Evolutionary conservation across 2,329 filamentous ascomycete genomes (phyloP).

Genomic region (Cladosporium sphaerospermum): DNA sequence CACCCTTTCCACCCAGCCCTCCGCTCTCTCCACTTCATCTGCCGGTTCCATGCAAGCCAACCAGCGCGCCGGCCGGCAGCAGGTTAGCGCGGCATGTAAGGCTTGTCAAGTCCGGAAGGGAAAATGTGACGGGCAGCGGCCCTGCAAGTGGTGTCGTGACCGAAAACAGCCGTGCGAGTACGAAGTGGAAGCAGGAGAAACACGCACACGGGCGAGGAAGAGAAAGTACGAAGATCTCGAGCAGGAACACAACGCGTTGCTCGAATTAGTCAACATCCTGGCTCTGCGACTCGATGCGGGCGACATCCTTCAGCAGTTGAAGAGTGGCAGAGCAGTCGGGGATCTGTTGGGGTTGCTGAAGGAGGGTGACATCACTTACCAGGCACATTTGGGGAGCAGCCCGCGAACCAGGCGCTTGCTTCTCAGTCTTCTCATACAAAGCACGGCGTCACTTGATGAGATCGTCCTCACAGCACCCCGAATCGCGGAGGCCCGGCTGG

Average conservation of each 20-base stretch:
- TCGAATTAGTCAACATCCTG: conserved; percentile 6
- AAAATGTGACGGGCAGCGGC: conserved; percentile 11
- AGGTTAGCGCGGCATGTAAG: background rate
- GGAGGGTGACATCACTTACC: conserved; percentile 3
- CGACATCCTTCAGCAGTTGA: conserved; percentile 11
- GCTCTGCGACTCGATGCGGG: conserved; percentile 6
- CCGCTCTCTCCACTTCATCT: no score
- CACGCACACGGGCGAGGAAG: conserved; percentile 15
- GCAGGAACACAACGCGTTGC: conserved; percentile 11
- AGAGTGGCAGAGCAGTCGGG: conserved; percentile 8
- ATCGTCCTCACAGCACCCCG: conserved; percentile 5
- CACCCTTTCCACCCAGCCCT: no score
- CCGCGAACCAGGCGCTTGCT: background rate
- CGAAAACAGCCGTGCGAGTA: conserved; percentile 14
- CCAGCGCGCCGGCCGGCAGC: background rate
- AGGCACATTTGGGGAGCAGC: background rate
- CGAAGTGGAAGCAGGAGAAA: conserved; percentile 17
- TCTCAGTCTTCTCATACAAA: conserved; percentile 11
- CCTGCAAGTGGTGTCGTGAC: conserved; percentile 10
- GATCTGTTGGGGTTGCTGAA: conserved; percentile 9
- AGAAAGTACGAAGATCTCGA: conserved; percentile 16
- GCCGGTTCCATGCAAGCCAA: no score
- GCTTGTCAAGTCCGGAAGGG: background rate
- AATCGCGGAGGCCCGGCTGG: background rate
- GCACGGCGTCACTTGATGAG: conserved; percentile 13